Percentiles rank a stretch among this genome's conserved stretches.
Conservation (phyloP, 257 asterid genomes). For the Craterostigma plantagineum region DNA sequence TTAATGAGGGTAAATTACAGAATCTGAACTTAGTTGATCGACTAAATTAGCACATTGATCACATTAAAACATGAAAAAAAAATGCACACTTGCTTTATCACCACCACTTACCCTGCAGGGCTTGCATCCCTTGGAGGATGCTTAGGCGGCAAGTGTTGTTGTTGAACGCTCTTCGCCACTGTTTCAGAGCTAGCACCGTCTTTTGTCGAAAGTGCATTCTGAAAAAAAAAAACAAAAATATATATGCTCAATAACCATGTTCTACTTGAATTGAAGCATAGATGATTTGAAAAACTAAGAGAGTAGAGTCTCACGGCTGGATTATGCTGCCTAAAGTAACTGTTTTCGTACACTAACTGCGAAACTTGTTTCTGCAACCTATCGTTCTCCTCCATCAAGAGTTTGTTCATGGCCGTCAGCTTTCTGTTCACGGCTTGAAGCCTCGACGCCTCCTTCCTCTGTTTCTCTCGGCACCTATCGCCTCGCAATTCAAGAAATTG, state of each 20-base stretch:
- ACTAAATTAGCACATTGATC: conserved; percentile 1
- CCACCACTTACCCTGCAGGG: conserved; percentile 75
- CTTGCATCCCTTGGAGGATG: conserved; percentile 99
- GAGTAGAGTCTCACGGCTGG: conserved; percentile 30
- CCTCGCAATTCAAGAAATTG: too few species aligned
- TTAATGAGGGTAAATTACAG: too few species aligned
- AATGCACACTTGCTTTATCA: neutral
- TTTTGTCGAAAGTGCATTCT: conserved; percentile 69
- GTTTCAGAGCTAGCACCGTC: conserved; percentile 93
- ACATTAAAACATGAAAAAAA: neutral
- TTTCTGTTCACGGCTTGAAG: conserved; percentile 89
- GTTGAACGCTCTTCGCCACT: conserved; percentile 94
- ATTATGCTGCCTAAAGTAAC: conserved; percentile 68
- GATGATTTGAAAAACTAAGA: neutral
- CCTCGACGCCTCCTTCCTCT: conserved; percentile 83
- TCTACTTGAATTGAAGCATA: too few species aligned
- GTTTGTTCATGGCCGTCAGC: conserved; percentile 82
- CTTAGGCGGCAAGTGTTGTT: conserved; percentile 68
- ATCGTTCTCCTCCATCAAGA: conserved; percentile 98
- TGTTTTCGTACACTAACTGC: conserved; percentile 78
- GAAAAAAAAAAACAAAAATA: conserved; percentile 4
- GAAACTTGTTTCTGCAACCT: conserved; percentile 95
- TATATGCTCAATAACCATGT: too few species aligned
- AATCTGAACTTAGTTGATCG: too few species aligned
- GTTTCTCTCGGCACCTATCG: conserved; percentile 82